Evolutionary conservation across 73 alveolate genomes (phyloP), one percentile per base, ranked within the genome.

Genomic region (Paramecium sexaurelia): DNA sequence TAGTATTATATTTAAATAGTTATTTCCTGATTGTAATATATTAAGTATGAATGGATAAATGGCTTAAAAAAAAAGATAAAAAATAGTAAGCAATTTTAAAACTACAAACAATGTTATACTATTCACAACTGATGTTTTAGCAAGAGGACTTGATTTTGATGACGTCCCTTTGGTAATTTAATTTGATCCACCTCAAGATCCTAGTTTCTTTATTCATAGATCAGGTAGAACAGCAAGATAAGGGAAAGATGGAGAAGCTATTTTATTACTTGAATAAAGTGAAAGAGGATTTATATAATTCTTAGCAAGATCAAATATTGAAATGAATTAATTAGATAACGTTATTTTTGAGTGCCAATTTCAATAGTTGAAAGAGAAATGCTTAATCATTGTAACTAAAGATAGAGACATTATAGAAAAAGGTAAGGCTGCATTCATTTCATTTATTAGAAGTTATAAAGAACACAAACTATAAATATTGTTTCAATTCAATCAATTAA

Each of bases 111-210:
- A 93, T 27, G 98, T 95, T 19, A 93, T 99, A 5, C 89, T 99
- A 89, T 93, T 99, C 55, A 97, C 99, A 37, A 99, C 99, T 3
- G 99, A 99, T 94, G 96, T 99, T 45, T 96, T 99, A 10, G 99
- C 99, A 7, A 94, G 99, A 85, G 99, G 99, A 55, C 82, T 78
- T 83, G 85, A 69, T 32, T 27, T 69, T 35, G 85, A 69, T 27
- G 85, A 69, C 27, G 51, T 69, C 5, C 85, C 85, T 27, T 35
- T 69, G 6, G 85, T 69, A 3, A 69, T 69, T 10, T 69, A 69
- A 69, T 69, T 17, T 69, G 85, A 69, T 20, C 85, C 85, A 27
- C 85, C 85, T 8, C 27, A 69, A 69, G 85, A 69, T 69, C 56
- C 55, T 13, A 69, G 85, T 69, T 69, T 69, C n/a, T 69, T 69